Evolutionary conservation across 176 grass and related monocot species (phyloP).

Genomic region (Hsuehochloa calcarea): DNA sequence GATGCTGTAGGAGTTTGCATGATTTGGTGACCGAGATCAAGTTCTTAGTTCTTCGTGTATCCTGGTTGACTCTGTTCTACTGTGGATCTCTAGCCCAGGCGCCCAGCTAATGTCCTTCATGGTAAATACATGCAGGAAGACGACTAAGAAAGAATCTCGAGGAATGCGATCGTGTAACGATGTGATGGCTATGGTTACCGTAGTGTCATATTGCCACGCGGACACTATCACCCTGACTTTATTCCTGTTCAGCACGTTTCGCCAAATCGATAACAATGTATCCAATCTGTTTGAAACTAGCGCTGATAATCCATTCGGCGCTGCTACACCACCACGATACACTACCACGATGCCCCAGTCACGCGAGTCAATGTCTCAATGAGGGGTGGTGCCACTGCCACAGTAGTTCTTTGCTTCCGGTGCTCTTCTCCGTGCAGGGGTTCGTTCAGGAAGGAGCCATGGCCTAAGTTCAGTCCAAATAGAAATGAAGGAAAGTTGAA

Average conservation of each 20-base stretch:
- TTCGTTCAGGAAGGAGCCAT: too few species aligned
- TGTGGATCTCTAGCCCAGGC: background rate
- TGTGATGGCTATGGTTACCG: background rate
- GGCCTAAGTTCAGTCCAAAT: too few species aligned
- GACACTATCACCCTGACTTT: background rate
- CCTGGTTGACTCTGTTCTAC: background rate
- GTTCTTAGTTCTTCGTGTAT: background rate
- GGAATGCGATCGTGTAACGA: background rate
- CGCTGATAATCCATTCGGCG: background rate
- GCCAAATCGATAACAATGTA: background rate
- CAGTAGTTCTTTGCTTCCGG: too few species aligned
- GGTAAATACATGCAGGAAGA: slow-evolving; percentile 17
- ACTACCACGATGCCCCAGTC: too few species aligned
- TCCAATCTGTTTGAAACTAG: background rate
- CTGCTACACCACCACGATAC: too few species aligned
- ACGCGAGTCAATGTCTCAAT: too few species aligned
- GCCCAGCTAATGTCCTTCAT: background rate
- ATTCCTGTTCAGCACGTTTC: background rate
- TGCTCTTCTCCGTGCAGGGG: too few species aligned
- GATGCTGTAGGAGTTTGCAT: background rate
- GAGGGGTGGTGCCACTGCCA: too few species aligned
- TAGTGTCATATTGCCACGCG: background rate
- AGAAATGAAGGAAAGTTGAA: too few species aligned
- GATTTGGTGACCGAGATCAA: background rate
- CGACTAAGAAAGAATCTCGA: background rate